Evolutionary conservation across 2,329 filamentous ascomycete genomes (phyloP), one percentile per base, ranked within the genome.

Genomic region (Sclerotinia subarctica): DNA sequence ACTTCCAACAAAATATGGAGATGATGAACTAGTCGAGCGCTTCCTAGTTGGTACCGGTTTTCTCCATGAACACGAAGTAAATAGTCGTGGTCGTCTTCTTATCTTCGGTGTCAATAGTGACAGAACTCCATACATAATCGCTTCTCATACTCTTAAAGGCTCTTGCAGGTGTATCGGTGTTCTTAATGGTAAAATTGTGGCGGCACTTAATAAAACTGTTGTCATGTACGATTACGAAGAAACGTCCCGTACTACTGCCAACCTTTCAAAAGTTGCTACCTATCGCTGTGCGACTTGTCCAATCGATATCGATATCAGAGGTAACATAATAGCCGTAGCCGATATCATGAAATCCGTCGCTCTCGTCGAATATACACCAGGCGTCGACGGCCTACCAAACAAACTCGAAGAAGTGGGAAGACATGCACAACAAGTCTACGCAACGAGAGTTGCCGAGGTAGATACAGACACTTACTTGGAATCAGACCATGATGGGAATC

Each of bases 281-380:
- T 96, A 93, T 78, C 87, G 93, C 17, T 91, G 92, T 2, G 88
- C 93, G 2, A 96, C 93, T 0, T 91, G 92, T 44, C 94, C 95
- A 0, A 87, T 96, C 21, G 92, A 94, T 72, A 78, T 98, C 8
- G 88, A 89, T 13, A 85, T 97, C 19, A 86, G 87, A 1, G 90
- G 86, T 0, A 88, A 90, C 72, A 83, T 86, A 32, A 94, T 99
- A 70, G 92, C 91, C 0, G 88, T 98, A 13, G 91, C 90, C 0
- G 95, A 99, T 76, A 81, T 99, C 57, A 97, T 97, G 91, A 97
- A 98, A 80, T 96, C 92, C 1, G 83, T 96, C 32, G 89, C 90
- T 1, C 81, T 98, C 7, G 82, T 97, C 11, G 84, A 95, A 76
- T 95, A 90, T 76, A 81, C 83, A 0, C 83, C 84, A 3, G 84